These are phyloP conservation scores for Colletotrichum sp. DNA, from an alignment of 2,329 filamentous ascomycete genomes.

Conservation along the genomic window DNA sequence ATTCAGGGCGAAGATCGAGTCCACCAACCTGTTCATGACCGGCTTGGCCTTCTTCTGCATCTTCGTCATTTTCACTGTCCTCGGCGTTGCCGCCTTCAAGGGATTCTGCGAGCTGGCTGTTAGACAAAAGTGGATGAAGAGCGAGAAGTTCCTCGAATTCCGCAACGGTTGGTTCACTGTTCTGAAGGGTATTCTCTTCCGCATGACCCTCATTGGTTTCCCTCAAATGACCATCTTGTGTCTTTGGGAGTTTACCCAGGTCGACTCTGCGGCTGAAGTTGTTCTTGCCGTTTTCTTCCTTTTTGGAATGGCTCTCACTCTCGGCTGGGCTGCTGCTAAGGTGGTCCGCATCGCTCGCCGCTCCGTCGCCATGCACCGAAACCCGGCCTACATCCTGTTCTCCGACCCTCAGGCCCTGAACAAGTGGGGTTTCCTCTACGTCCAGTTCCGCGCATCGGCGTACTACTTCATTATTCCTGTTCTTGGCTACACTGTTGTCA, in stretches of 20 bases:
- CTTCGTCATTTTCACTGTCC: constrained; percentile 76
- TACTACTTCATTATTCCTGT: constrained; percentile 93
- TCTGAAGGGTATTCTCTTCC: constrained; percentile 92
- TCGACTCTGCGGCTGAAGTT: constrained; percentile 85
- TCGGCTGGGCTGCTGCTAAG: constrained; percentile 88
- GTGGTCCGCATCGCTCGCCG: constrained; percentile 88
- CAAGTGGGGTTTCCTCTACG: constrained; percentile 98
- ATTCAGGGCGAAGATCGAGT: constrained; percentile 83
- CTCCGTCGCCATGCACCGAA: constrained; percentile 91
- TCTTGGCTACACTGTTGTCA: constrained; percentile 81
- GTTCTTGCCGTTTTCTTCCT: constrained; percentile 90
- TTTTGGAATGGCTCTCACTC: constrained; percentile 76
- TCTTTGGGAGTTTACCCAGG: constrained; percentile 89
- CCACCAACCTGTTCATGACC: constrained; percentile 92
- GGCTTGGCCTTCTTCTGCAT: constrained; percentile 88
- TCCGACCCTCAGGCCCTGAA: constrained; percentile 93
- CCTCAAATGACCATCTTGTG: constrained; percentile 90
- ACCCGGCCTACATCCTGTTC: constrained; percentile 95
- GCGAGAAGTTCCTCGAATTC: constrained; percentile 90
- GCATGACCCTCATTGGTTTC: constrained; percentile 87
- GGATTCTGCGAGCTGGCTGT: constrained; percentile 77
- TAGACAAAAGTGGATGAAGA: constrained; percentile 79
- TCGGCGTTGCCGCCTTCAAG: constrained; percentile 82
- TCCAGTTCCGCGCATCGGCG: constrained; percentile 93
- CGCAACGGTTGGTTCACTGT: constrained; percentile 93